Percentiles rank a stretch among this genome's conserved stretches.
Evolutionary conservation across 179 eudicot genomes (phyloP).

Genomic region (Gypsophila paniculata): DNA sequence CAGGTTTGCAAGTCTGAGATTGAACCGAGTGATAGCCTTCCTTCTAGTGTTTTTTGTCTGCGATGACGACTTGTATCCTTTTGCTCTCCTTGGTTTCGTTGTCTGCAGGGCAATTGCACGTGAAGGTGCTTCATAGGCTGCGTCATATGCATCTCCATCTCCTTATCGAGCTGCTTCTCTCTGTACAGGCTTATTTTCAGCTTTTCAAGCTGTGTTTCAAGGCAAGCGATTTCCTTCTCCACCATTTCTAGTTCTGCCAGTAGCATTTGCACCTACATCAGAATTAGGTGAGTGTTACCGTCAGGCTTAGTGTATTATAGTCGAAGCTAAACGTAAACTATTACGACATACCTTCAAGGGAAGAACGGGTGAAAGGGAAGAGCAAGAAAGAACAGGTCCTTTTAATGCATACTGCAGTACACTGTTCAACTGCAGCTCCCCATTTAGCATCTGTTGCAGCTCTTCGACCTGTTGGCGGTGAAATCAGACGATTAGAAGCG

Average conservation of each 20-base stretch:
- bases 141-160: conserved; percentile 25
- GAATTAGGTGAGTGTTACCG: neutral
- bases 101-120: conserved; percentile 26
- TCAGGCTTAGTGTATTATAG: neutral
- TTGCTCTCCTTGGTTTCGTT: conserved; percentile 24
- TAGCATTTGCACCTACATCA: conserved; percentile 50
- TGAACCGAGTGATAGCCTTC: conserved; percentile 55
- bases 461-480: conserved; percentile 53
- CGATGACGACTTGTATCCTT: conserved; percentile 26
- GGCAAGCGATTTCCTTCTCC: conserved; percentile 63
- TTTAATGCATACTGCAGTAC: conserved; percentile 54
- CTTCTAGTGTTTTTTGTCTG: conserved; percentile 28
- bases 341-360: conserved; percentile 49
- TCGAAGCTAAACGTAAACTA: neutral
- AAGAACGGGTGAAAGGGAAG: conserved; percentile 46
- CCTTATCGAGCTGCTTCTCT: conserved; percentile 40
- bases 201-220: conserved; percentile 48
- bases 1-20: conserved; percentile 32
- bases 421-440: conserved; percentile 55
- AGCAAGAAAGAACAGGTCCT: conserved; percentile 58
- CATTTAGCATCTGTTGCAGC: conserved; percentile 59
- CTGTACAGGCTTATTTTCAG: conserved; percentile 43
- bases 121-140: conserved; percentile 26
- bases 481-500: conserved; percentile 5
- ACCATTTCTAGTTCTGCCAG: conserved; percentile 54